Evolutionary conservation across 106 monocot species (phyloP).

Genomic region (Alisma plantagoaquatica): DNA sequence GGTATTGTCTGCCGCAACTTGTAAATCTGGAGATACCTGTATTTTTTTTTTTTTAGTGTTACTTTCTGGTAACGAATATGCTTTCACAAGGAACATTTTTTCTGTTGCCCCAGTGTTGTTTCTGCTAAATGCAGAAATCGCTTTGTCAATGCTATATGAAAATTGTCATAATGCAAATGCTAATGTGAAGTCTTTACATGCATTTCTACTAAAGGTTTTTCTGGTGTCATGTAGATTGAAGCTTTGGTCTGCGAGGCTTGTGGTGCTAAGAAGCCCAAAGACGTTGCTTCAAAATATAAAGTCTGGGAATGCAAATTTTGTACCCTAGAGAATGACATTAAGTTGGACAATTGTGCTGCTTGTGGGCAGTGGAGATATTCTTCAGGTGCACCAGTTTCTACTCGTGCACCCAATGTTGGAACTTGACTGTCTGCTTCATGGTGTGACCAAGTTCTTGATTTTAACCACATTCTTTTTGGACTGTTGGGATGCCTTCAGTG

Average conservation of each 20-base stretch:
- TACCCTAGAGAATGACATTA: slow-evolving; percentile 51
- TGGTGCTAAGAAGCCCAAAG: slow-evolving; percentile 37
- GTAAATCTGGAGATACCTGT: not conserved
- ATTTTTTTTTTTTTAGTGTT: not conserved
- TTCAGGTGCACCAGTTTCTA: slow-evolving; percentile 38
- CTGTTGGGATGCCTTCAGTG: no score
- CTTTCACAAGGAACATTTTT: not conserved
- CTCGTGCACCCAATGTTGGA: slow-evolving; percentile 37
- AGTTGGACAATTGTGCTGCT: slow-evolving; percentile 62
- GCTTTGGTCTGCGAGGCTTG: slow-evolving; percentile 63
- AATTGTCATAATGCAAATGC: no score
- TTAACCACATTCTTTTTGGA: no score
- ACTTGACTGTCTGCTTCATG: no score
- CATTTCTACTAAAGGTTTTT: no score
- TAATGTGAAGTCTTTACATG: no score
- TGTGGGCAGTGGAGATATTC: slow-evolving; percentile 75
- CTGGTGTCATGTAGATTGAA: no score
- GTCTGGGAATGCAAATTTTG: slow-evolving; percentile 75
- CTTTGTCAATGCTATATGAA: no score
- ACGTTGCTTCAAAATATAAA: slow-evolving; percentile 20
- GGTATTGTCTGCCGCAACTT: no score
- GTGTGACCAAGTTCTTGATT: no score
- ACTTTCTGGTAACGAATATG: not conserved
- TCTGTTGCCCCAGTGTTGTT: not conserved
- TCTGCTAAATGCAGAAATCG: slow-evolving; percentile 25